These are phyloP conservation scores for Fusarium lyarnte DNA, from an alignment of 2,329 filamentous ascomycete genomes.

Conservation along the genomic window DNA sequence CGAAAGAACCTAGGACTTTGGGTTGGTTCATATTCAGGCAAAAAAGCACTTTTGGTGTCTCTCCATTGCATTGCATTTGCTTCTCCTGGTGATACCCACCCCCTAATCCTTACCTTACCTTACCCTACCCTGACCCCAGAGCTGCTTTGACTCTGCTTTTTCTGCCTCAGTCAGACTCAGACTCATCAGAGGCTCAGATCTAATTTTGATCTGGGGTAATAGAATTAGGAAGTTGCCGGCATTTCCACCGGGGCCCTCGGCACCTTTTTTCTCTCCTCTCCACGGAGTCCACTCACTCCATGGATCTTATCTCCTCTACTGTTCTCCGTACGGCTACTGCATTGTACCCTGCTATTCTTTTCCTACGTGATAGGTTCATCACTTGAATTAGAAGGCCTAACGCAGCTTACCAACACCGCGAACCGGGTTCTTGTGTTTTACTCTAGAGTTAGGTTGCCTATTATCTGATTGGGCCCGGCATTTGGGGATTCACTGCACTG, in stretches of 20 bases:
- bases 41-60: slow-evolving; percentile 5
- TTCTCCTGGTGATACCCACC: slow-evolving; percentile 19
- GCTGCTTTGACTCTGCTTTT: not conserved
- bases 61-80: not conserved
- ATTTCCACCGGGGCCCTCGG: slow-evolving; percentile 11
- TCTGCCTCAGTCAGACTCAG: not conserved
- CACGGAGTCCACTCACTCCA: not conserved
- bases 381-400: not conserved
- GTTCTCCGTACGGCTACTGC: not conserved
- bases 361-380: not conserved
- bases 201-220: slow-evolving; percentile 16
- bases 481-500: slow-evolving; percentile 18
- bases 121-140: not conserved
- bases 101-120: not conserved
- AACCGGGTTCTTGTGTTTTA: slow-evolving; percentile 1
- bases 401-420: not conserved
- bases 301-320: not conserved
- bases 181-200: not conserved
- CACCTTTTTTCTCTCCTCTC: not conserved
- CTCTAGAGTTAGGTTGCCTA: not conserved
- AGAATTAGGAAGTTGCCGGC: slow-evolving; percentile 9
- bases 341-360: not conserved
- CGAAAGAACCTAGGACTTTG: not conserved
- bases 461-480: not conserved
- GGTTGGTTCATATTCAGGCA: slow-evolving; percentile 1